Evolutionary conservation across 2,329 filamentous ascomycete species (phyloP).

Genomic region (Paecilomyces variotii): DNA sequence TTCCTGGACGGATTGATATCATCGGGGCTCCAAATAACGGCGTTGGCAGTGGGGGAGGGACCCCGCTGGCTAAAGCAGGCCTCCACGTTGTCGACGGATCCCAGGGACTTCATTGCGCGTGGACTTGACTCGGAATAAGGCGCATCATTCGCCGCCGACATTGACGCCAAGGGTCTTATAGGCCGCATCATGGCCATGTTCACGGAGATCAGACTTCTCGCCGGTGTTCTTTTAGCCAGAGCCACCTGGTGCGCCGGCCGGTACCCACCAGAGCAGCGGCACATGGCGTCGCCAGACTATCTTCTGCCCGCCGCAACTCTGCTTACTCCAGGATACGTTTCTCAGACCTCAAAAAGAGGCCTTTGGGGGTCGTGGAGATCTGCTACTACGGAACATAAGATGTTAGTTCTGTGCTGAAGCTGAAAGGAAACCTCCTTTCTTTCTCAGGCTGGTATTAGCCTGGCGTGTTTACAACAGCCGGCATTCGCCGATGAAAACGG

Average conservation of each 20-base stretch:
- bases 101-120: not conserved
- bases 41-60: not conserved
- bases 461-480: not conserved
- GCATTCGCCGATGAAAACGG: not conserved
- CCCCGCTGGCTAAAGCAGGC: not conserved
- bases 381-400: not conserved
- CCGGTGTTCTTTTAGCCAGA: not conserved
- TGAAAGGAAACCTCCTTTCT: not conserved
- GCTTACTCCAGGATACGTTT: not conserved
- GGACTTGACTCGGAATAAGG: not conserved
- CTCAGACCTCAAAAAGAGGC: not conserved
- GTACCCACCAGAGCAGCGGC: not conserved
- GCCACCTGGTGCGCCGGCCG: not conserved
- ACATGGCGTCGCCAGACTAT: not conserved
- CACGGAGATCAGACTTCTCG: not conserved
- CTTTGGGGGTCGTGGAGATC: not conserved
- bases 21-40: not conserved
- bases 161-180: not conserved
- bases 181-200: not conserved
- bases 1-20: not conserved
- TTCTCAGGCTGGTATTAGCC: not conserved
- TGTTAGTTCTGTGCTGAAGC: not conserved
- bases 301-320: not conserved
- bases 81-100: not conserved
- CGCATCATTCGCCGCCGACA: not conserved